Percentiles rank a stretch among this genome's conserved stretches.
These are phyloP conservation scores for Epichloe elymi DNA, from an alignment of 2,329 filamentous ascomycete species.

Conservation along the genomic window DNA sequence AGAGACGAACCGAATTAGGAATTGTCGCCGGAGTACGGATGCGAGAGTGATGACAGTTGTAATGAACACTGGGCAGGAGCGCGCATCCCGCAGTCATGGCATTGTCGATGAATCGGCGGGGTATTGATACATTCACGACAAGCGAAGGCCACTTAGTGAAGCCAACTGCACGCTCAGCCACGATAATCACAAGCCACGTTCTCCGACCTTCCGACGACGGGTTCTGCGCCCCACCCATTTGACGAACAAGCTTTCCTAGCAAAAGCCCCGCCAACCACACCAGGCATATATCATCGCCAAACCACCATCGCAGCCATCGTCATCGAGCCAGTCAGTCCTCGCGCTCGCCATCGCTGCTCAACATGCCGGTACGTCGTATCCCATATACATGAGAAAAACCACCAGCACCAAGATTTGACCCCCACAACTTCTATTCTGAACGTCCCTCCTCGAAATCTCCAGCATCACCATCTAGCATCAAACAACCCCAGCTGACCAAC, in stretches of 20 bases:
- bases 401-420: background rate
- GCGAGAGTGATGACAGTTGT: too few species aligned
- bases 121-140: too few species aligned
- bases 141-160: background rate
- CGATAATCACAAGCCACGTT: background rate
- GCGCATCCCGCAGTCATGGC: too few species aligned
- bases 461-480: background rate
- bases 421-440: background rate
- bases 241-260: background rate
- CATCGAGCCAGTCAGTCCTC: slow-evolving; percentile 9
- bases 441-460: background rate
- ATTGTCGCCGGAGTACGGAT: background rate
- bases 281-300: background rate
- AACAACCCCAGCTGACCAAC: slow-evolving; percentile 4
- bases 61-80: too few species aligned
- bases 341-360: slow-evolving; percentile 17
- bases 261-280: slow-evolving; percentile 1
- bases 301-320: slow-evolving; percentile 10
- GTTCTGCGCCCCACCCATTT: background rate
- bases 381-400: background rate
- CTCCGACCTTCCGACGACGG: background rate
- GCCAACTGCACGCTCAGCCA: background rate
- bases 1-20: background rate
- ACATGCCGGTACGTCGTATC: slow-evolving; percentile 5
- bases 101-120: too few species aligned